phyloP scores from a whole-genome alignment of 164 flowering plant species.

The grape (Vitis vinifera) region DNA sequence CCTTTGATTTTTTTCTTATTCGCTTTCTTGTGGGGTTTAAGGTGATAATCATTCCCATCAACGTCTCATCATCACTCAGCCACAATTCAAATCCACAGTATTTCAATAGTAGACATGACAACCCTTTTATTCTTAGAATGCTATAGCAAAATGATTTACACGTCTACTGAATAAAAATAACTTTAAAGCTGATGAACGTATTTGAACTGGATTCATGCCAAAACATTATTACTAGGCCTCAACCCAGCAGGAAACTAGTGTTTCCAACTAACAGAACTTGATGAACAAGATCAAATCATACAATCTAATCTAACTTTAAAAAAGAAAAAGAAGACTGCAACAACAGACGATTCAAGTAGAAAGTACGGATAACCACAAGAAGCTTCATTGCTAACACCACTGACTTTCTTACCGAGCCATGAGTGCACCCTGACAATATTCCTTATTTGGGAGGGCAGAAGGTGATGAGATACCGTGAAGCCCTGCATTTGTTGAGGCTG shows the following conservation, averaged over 20 bases:
- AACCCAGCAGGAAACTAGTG: neutral
- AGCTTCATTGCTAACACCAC: neutral
- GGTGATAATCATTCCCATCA: too few relatives aligned
- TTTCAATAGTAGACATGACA: too few relatives aligned
- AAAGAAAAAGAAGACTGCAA: neutral
- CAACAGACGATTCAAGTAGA: neutral
- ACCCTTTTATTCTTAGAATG: too few relatives aligned
- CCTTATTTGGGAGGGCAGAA: conserved; percentile 80
- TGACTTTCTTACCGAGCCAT: neutral
- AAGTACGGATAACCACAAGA: neutral
- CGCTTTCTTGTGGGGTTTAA: too few relatives aligned
- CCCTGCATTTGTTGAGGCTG: conserved; percentile 85
- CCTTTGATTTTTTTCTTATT: too few relatives aligned
- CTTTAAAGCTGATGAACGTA: too few relatives aligned
- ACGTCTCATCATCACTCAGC: too few relatives aligned
- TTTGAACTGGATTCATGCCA: too few relatives aligned
- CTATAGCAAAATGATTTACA: too few relatives aligned
- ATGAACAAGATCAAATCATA: neutral
- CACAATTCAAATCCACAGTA: too few relatives aligned
- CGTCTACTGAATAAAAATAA: too few relatives aligned
- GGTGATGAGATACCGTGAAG: conserved; percentile 77
- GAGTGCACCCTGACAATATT: neutral
- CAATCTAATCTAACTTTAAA: neutral
- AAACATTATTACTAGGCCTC: too few relatives aligned
- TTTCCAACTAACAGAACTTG: neutral